A percentile compares a stretch with the other conserved stretches of the same genome.
Conservation (phyloP, 192 early-diverging fungal species). For the Cetraspora pellucida region DNA sequence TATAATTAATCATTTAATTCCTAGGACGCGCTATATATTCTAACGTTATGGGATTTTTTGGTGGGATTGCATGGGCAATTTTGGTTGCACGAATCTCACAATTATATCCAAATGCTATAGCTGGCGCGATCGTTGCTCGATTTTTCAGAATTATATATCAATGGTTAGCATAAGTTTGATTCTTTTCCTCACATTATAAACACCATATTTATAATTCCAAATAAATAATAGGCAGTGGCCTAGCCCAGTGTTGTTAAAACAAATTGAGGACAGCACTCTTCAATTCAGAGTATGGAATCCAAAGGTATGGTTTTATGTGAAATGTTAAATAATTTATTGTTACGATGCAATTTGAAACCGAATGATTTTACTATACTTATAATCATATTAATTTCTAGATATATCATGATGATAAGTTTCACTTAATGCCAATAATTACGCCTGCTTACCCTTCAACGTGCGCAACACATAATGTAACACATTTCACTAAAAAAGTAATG, state of each 20-base stretch:
- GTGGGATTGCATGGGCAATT: constrained; percentile 99
- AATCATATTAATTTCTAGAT: constrained; percentile 39
- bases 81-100: constrained; percentile 93
- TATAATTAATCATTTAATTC: background rate
- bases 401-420: constrained; percentile 75
- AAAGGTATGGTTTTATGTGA: constrained; percentile 42
- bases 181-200: no score
- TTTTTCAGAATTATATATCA: constrained; percentile 87
- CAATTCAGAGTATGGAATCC: constrained; percentile 94
- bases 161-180: constrained; percentile 55
- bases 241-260: constrained; percentile 85
- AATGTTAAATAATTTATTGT: no score
- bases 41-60: constrained; percentile 97
- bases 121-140: constrained; percentile 79
- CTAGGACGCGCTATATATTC: constrained; percentile 83
- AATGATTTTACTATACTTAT: no score
- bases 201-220: no score
- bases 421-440: constrained; percentile 98
- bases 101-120: constrained; percentile 92
- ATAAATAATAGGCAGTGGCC: constrained; percentile 74
- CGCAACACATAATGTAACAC: constrained; percentile 94
- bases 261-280: constrained; percentile 79
- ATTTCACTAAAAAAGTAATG: constrained; percentile 83
- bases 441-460: constrained; percentile 99
- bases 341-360: no score